Percentiles rank a stretch among this genome's conserved stretches.
phyloP scores from a whole-genome alignment of 2,329 filamentous ascomycete genomes.

The Geosmithia putterillii region DNA sequence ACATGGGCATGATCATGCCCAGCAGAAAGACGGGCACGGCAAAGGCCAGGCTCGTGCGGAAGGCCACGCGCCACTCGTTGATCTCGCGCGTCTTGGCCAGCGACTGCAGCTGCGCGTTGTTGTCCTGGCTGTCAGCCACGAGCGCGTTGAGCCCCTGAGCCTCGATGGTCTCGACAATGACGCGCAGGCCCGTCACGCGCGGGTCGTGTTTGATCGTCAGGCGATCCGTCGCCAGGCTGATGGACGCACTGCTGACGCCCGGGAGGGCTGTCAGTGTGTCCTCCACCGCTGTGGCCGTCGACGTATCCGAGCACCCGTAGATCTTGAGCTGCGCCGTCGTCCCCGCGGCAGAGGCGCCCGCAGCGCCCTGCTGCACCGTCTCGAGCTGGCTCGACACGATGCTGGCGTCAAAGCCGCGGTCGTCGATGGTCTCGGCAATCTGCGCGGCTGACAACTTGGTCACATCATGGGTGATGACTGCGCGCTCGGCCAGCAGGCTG shows the following conservation, averaged over 20 bases:
- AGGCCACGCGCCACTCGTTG: slow-evolving; percentile 78
- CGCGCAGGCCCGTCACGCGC: slow-evolving; percentile 61
- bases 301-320: slow-evolving; percentile 65
- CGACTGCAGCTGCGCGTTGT: slow-evolving; percentile 91
- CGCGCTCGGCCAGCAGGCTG: slow-evolving; percentile 82
- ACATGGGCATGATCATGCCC: slow-evolving; percentile 92
- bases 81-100: slow-evolving; percentile 95
- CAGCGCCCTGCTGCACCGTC: slow-evolving; percentile 8
- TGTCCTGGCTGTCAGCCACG: slow-evolving; percentile 84
- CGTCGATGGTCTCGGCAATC: slow-evolving; percentile 75
- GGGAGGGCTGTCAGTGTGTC: slow-evolving; percentile 48
- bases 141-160: slow-evolving; percentile 77
- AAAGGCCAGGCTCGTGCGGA: slow-evolving; percentile 65
- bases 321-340: slow-evolving; percentile 64
- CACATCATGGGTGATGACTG: slow-evolving; percentile 75
- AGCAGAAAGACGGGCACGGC: slow-evolving; percentile 84
- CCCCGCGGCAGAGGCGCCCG: not conserved
- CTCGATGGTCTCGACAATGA: slow-evolving; percentile 73
- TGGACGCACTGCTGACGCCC: slow-evolving; percentile 61
- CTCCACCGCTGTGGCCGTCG: slow-evolving; percentile 62
- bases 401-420: slow-evolving; percentile 76
- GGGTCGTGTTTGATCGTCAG: slow-evolving; percentile 65
- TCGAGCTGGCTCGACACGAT: slow-evolving; percentile 66
- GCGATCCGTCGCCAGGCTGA: slow-evolving; percentile 63
- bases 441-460: slow-evolving; percentile 57